A percentile compares a stretch with the other conserved stretches of the same genome.
phyloP scores from a whole-genome alignment of 257 asterid species.

The Nicotiana obtusifolia region DNA sequence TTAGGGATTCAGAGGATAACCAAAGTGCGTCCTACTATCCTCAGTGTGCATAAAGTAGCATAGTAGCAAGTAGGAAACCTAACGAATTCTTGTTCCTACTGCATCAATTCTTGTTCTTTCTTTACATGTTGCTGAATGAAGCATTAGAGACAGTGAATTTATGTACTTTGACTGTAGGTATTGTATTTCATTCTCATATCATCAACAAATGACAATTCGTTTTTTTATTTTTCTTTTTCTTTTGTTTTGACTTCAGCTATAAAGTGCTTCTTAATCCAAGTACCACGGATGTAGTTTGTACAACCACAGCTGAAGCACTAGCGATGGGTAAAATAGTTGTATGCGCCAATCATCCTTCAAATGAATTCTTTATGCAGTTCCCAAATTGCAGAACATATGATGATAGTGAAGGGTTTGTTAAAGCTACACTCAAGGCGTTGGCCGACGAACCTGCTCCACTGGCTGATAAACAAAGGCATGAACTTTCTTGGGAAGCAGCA shows the following conservation, averaged over 20 bases:
- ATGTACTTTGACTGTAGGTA: background rate
- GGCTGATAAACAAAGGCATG: constrained; percentile 67
- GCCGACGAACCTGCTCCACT: constrained; percentile 66
- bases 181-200: background rate
- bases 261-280: constrained; percentile 95
- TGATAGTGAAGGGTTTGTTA: constrained; percentile 57
- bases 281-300: constrained; percentile 98
- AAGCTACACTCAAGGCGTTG: constrained; percentile 60
- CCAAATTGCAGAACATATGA: constrained; percentile 85
- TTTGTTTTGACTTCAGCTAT: constrained; percentile 42
- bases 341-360: constrained; percentile 93
- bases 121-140: background rate
- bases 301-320: constrained; percentile 94
- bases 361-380: constrained; percentile 94
- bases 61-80: background rate
- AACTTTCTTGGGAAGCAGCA: constrained; percentile 98
- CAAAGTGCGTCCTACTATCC: background rate
- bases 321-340: constrained; percentile 97
- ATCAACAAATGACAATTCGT: background rate
- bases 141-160: background rate
- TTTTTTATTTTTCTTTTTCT: background rate
- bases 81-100: too few relatives aligned
- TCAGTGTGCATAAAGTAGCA: background rate
- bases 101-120: background rate
- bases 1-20: background rate